These are phyloP conservation scores for Euphorbia lathyris DNA, from an alignment of 345 rosid species.

Conservation along the genomic window DNA sequence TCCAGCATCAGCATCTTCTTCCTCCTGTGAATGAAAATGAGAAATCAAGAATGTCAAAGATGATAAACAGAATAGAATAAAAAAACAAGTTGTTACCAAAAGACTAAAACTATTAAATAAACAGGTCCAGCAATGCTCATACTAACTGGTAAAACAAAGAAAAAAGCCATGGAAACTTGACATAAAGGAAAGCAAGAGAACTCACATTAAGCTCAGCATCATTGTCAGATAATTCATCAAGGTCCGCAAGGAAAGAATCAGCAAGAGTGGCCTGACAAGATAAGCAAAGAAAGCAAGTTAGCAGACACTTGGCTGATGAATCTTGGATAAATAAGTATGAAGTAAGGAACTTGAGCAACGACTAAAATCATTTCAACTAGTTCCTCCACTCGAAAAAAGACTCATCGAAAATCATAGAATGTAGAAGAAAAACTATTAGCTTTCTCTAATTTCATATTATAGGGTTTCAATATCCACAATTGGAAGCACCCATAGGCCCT, in stretches of 20 bases:
- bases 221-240: slow-evolving; percentile 92
- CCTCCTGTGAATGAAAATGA: slow-evolving; percentile 44
- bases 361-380: neutral
- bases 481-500: too few relatives aligned
- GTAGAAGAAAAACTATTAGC: neutral
- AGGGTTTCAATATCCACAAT: neutral
- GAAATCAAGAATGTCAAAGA: slow-evolving; percentile 5
- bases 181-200: neutral
- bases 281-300: slow-evolving; percentile 4
- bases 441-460: neutral
- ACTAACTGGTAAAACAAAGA: neutral
- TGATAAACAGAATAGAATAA: neutral
- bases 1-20: slow-evolving; percentile 53
- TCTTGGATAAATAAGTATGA: neutral
- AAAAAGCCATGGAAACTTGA: neutral
- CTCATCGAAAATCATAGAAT: neutral
- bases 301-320: neutral
- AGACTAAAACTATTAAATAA: neutral
- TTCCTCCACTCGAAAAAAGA: neutral
- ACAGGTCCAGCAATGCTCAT: too few relatives aligned
- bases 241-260: slow-evolving; percentile 92
- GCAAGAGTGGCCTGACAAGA: slow-evolving; percentile 74
- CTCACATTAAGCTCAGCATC: slow-evolving; percentile 66
- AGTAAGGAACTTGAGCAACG: neutral
- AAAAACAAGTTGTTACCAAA: neutral